Evolutionary conservation across 2,329 filamentous ascomycete species (phyloP), one percentile per base, ranked within the genome.

Genomic region (Sarocladium brachiariae): DNA sequence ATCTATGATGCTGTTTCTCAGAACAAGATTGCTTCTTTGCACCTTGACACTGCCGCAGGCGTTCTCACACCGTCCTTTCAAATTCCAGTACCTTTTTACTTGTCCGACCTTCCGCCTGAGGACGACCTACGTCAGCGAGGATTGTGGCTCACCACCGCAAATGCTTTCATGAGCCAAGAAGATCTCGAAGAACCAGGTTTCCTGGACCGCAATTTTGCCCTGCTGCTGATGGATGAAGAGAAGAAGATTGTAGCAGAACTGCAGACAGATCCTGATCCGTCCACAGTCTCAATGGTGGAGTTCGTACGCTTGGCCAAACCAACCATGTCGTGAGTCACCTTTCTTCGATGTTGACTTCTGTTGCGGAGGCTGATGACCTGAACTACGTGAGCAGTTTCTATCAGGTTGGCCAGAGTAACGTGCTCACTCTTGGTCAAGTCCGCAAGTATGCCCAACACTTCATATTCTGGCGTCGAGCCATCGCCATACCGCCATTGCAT

Each of bases 381-480:
- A 49, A 49, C 38, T 33, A n/a, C 25, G 21, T 25, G 21, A n/a
- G 14, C 54, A 75, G 73, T 41, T 83, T 86, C 63, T 71, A 81
- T 51, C 87, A 91, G 63, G 80, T 89, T 50, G 81, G 84, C 14
- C 79, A 84, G 57, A 80, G 77, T 56, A 81, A 86, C 49, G 79
- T 84, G 18, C 84, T 97, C 49, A 83, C 86, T 3, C 76, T 93
- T 1, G 77, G 81, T 27, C 88, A 95, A 58, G 86, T 97, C 55
- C 86, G 92, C 55, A 85, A 89, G 58, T 87, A 95, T 55, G 90
- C 91, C 9, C 87, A 89, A 52, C 93, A 97, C 70, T 85, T 99
- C 55, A 90, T 97, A 54, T 95, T 95, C 70, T 97, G 92, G 91
- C 84, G 93, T 21, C 86, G 91, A 52, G 93, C 92, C 43, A 87